These are phyloP conservation scores for Arbutus unedo DNA, from an alignment of 148 eudicot species.

Conservation along the genomic window DNA sequence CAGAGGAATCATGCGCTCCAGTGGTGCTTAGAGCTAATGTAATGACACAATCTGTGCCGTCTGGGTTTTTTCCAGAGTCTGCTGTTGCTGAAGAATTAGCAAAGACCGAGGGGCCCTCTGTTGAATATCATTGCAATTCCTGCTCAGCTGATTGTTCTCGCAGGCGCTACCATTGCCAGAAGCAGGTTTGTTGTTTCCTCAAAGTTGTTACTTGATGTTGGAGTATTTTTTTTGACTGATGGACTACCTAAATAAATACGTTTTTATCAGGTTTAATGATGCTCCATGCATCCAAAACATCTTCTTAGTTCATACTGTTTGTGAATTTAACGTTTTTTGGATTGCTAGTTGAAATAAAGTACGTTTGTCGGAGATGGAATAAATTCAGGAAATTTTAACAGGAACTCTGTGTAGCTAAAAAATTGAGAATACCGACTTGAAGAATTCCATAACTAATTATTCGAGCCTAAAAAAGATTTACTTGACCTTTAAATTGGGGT, in stretches of 20 bases:
- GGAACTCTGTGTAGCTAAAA: not conserved
- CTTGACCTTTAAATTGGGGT: not conserved
- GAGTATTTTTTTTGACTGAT: not conserved
- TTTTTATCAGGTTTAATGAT: not conserved
- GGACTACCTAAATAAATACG: not conserved
- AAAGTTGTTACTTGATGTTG: slow-evolving; percentile 14
- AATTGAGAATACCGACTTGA: not conserved
- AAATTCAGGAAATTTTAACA: not conserved
- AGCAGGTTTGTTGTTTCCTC: slow-evolving; percentile 61
- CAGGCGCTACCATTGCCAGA: slow-evolving; percentile 94
- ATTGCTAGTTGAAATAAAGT: not conserved
- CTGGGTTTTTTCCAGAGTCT: slow-evolving; percentile 73
- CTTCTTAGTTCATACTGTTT: not conserved
- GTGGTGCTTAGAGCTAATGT: slow-evolving; percentile 38
- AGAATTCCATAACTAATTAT: not conserved
- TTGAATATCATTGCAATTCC: slow-evolving; percentile 97
- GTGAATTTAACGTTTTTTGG: not conserved
- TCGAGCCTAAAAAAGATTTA: not conserved
- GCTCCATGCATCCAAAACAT: not conserved
- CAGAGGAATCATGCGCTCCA: slow-evolving; percentile 42
- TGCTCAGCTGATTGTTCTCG: slow-evolving; percentile 98
- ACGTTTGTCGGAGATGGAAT: not conserved
- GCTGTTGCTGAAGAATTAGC: slow-evolving; percentile 69
- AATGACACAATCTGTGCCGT: slow-evolving; percentile 45
- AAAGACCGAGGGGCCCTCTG: slow-evolving; percentile 83